Base-by-base conservation (phyloP, 495 filamentous ascomycete species). In the Aspergillus campestris region DNA sequence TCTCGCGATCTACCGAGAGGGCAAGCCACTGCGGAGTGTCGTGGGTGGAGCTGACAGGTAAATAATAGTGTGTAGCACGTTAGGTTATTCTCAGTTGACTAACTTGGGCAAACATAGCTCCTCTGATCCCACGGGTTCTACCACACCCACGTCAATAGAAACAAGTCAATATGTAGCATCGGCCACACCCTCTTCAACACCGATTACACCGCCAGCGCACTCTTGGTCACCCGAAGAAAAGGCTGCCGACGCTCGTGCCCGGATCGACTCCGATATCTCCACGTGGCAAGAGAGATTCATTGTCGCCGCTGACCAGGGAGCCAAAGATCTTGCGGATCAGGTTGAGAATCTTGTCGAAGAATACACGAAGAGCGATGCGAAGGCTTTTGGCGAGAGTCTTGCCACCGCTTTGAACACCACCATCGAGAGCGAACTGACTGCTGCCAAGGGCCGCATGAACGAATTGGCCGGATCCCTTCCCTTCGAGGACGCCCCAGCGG, bases 241-340 rank as follows among this genome's bases (percentile, higher is more conserved):
- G 31, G 64, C 62, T 6, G 73, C 77, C 39, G 69, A 78, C 54
- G 64, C 77, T 3, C 79, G 80, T 7, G 77, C 83, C 53, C 82
- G 80, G 31, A 82, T 95, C 43, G 74, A 80, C 7, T 77, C 80
- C 11, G 94, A 97, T 61, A 74, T 99, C 32, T 66, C 77, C 38
- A 68, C 73, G 32, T 97, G 90, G 89, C 82, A 94, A 61, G 74
- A 78, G 34, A 88, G 92, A 52, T 97, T 96, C 61, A 73, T 83
- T 15, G 79, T 79, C 45, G 87, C 87, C 7, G 85, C 84, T 14
- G 82, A 90, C 38, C 85, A 89, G 55, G 89, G 87, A 7, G 73
- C 85, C 28, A 80, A 83, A 39, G 81, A 86, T 52, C 72, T 89
- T 8, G 71, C 79, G 43, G 66, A 73, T 7, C 73, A 79, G n/a